These are phyloP conservation scores for Basipetospora sp. DNA, from an alignment of 2,329 filamentous ascomycete genomes.

Conservation along the genomic window DNA sequence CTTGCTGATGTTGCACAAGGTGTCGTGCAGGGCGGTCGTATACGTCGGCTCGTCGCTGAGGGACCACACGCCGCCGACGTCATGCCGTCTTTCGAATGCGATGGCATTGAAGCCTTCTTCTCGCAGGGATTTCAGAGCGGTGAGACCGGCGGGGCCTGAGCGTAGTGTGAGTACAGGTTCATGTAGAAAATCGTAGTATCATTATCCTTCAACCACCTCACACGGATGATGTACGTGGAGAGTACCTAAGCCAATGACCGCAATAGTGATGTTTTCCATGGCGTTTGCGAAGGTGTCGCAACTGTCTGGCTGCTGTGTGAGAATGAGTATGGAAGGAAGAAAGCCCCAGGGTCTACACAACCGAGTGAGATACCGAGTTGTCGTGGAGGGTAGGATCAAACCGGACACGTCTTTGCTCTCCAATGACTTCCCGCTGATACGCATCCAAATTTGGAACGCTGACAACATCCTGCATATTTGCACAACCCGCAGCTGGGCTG, in stretches of 20 bases:
- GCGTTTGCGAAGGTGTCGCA: too few species aligned
- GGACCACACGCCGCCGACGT: conserved; percentile 30
- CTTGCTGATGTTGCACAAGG: conserved; percentile 2
- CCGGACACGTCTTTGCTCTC: too few species aligned
- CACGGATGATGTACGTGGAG: background rate
- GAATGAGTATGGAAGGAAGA: too few species aligned
- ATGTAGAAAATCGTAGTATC: background rate
- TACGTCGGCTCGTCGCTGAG: conserved; percentile 21
- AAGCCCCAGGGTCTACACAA: too few species aligned
- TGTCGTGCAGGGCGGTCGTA: conserved; percentile 17
- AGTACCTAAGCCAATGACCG: conserved; percentile 2
- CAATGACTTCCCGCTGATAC: too few species aligned
- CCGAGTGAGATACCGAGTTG: too few species aligned
- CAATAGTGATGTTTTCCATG: too few species aligned
- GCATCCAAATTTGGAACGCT: too few species aligned
- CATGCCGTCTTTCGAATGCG: conserved; percentile 22
- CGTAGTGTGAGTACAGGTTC: background rate
- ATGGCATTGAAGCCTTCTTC: conserved; percentile 30
- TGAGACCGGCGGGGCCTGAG: conserved; percentile 17
- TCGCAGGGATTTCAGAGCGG: conserved; percentile 24
- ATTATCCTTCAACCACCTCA: background rate
- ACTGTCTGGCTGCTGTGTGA: too few species aligned
- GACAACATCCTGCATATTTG: too few species aligned
- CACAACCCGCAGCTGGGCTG: too few species aligned
- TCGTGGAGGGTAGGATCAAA: too few species aligned